Evolutionary conservation across 129 eudicot species (phyloP).

Genomic region (Flaveria robusta): DNA sequence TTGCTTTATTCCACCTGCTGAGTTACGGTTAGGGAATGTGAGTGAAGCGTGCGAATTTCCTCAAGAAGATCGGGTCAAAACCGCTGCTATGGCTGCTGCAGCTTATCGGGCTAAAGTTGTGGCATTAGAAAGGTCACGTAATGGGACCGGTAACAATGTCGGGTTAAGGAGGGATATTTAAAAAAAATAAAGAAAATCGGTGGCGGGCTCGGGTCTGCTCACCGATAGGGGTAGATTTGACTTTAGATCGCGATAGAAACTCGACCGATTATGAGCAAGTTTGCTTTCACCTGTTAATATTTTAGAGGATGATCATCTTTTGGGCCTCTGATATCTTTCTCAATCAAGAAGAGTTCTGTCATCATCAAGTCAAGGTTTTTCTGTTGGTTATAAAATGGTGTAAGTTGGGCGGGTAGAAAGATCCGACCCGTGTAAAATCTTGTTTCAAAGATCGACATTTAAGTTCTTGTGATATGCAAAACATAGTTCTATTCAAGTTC

Average conservation of each 20-base stretch:
- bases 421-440: slow-evolving; percentile 38
- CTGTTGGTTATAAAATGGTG: slow-evolving; percentile 12
- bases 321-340: slow-evolving; percentile 16
- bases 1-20: slow-evolving; percentile 95
- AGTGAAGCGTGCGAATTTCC: slow-evolving; percentile 68
- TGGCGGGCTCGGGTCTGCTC: slow-evolving; percentile 16
- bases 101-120: slow-evolving; percentile 83
- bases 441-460: slow-evolving; percentile 38
- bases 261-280: slow-evolving; percentile 13
- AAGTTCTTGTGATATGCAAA: slow-evolving; percentile 35
- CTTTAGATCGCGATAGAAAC: slow-evolving; percentile 32
- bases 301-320: slow-evolving; percentile 26
- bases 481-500: slow-evolving; percentile 28
- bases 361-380: not conserved
- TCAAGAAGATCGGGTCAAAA: slow-evolving; percentile 61
- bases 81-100: slow-evolving; percentile 56
- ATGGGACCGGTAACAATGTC: slow-evolving; percentile 35
- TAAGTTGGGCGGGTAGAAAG: slow-evolving; percentile 19
- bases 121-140: slow-evolving; percentile 51
- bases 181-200: slow-evolving; percentile 18
- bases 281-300: slow-evolving; percentile 48
- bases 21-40: slow-evolving; percentile 54
- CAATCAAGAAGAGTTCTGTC: slow-evolving; percentile 34
- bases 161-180: slow-evolving; percentile 51
- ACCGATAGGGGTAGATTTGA: slow-evolving; percentile 39